Conservation (phyloP, 495 filamentous ascomycete species). For the Cercophora sp. region DNA sequence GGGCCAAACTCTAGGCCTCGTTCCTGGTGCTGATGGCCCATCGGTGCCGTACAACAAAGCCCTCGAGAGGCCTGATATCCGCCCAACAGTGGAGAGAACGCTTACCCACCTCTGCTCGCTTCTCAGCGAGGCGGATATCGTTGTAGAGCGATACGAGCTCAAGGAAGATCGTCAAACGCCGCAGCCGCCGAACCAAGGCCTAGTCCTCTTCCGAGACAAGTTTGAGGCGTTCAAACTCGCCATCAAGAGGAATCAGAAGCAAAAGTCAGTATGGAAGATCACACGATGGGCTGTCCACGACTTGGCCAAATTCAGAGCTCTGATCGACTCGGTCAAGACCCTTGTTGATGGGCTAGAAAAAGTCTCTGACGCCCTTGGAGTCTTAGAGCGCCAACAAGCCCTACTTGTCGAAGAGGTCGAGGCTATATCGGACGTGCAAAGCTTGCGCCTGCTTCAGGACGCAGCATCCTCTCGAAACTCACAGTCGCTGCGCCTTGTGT, state of each 20-base stretch:
- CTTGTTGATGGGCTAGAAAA: slow-evolving; percentile 24
- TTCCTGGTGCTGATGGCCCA: neutral
- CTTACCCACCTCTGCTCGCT: neutral
- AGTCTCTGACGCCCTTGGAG: slow-evolving; percentile 15
- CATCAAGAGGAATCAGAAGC: slow-evolving; percentile 15
- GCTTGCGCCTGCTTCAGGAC: slow-evolving; percentile 11
- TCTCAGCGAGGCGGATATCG: neutral
- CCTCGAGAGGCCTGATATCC: neutral
- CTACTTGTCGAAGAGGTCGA: slow-evolving; percentile 2
- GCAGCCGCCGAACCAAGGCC: neutral
- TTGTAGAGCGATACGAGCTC: neutral
- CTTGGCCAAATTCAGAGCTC: slow-evolving; percentile 17
- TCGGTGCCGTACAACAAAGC: neutral
- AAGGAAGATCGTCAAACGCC: neutral
- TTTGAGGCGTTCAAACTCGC: slow-evolving; percentile 12
- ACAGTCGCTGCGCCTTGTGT: neutral
- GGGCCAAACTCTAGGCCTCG: neutral
- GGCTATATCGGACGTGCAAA: slow-evolving; percentile 4
- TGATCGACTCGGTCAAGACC: slow-evolving; percentile 17
- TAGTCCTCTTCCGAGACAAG: neutral
- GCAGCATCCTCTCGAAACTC: neutral
- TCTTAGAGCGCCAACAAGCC: neutral
- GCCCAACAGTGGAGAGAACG: neutral
- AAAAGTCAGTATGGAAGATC: slow-evolving; percentile 13
- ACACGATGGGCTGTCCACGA: slow-evolving; percentile 24